These are phyloP conservation scores for Citrus maxima DNA, from an alignment of 345 rosid species.

Conservation along the genomic window DNA sequence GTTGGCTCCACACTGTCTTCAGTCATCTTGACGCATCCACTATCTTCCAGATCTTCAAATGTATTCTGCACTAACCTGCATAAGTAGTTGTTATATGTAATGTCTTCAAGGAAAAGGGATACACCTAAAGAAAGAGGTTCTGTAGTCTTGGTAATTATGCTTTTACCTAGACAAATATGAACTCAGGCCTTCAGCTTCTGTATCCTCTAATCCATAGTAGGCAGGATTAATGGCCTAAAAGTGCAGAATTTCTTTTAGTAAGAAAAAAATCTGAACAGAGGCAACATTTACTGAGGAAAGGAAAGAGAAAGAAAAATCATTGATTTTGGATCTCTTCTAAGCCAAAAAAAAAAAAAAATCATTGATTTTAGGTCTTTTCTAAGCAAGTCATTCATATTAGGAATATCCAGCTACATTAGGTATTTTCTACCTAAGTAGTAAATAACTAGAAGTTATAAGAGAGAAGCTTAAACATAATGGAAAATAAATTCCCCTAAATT, in stretches of 20 bases:
- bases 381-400: background rate
- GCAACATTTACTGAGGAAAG: background rate
- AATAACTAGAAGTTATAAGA: background rate
- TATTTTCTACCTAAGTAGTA: background rate
- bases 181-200: constrained; percentile 63
- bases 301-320: background rate
- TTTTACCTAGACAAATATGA: constrained; percentile 82
- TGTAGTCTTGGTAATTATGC: constrained; percentile 5
- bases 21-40: constrained; percentile 85
- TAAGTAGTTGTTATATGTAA: constrained; percentile 8
- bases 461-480: background rate
- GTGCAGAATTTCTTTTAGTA: background rate
- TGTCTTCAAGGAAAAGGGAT: background rate
- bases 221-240: constrained; percentile 94
- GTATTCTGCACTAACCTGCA: constrained; percentile 84
- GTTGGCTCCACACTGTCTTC: constrained; percentile 74
- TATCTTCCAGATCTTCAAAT: constrained; percentile 96
- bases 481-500: no score
- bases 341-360: background rate
- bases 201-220: constrained; percentile 82
- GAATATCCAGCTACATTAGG: background rate
- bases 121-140: constrained; percentile 6
- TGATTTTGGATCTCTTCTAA: background rate
- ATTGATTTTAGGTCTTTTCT: no score
- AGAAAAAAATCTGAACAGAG: background rate